Conservation (phyloP, 208 protist genomes). For the Acanthamoeba quina region DNA sequence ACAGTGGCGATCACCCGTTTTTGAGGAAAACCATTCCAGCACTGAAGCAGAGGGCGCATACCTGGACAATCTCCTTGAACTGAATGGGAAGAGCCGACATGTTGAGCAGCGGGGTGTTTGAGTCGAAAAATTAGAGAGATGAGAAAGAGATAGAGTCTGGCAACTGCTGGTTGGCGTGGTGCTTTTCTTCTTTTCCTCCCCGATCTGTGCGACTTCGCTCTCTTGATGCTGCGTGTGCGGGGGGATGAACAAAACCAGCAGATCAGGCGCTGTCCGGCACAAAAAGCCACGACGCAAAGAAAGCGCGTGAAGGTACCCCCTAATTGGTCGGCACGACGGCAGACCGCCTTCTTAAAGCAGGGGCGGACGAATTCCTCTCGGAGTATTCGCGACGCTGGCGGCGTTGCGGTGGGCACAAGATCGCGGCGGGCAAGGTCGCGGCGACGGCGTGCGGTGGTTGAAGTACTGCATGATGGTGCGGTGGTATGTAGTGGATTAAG, state of each 20-base stretch:
- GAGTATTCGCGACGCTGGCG: not conserved
- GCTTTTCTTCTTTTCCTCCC: not conserved
- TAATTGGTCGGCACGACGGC: slow-evolving; percentile 18
- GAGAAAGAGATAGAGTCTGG: not conserved
- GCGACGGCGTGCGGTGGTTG: not conserved
- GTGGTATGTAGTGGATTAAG: not conserved
- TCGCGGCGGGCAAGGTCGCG: not conserved
- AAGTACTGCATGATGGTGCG: not conserved
- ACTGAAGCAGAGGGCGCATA: not conserved
- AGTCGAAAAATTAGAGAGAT: not conserved
- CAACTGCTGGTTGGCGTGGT: not conserved
- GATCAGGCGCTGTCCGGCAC: not conserved
- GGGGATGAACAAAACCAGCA: not conserved
- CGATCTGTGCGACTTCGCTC: not conserved
- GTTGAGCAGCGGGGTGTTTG: not conserved
- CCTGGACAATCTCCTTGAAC: slow-evolving; percentile 73
- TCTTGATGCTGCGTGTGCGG: not conserved
- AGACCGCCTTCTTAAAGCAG: not conserved
- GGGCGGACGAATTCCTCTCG: not conserved
- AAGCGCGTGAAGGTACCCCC: not conserved
- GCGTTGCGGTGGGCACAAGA: no score
- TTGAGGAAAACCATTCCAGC: not conserved
- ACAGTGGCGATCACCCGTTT: not conserved
- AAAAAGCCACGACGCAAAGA: not conserved
- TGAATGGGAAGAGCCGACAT: slow-evolving; percentile 70